phyloP scores from a whole-genome alignment of 2,329 filamentous ascomycete genomes.

The Xylaria sp. region DNA sequence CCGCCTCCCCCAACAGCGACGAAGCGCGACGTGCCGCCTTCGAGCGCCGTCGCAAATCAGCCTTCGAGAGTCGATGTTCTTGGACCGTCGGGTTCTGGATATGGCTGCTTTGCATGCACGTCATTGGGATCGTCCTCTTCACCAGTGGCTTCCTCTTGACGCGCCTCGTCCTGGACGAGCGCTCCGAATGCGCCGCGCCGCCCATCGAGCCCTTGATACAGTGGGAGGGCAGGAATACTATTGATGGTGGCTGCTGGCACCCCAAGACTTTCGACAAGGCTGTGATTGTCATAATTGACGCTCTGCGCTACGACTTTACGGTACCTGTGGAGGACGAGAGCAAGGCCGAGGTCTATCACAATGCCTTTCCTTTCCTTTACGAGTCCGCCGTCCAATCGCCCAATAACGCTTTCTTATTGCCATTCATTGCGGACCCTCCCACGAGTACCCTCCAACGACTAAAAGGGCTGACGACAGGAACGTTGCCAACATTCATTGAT shows the following conservation, averaged over 20 bases:
- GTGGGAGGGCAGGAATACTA: constrained; percentile 56
- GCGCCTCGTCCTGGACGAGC: constrained; percentile 80
- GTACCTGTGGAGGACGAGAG: constrained; percentile 73
- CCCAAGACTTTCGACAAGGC: constrained; percentile 93
- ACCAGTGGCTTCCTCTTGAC: constrained; percentile 95
- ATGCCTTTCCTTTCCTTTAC: constrained; percentile 87
- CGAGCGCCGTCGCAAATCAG: constrained; percentile 59
- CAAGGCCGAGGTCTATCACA: constrained; percentile 76
- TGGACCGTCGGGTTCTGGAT: constrained; percentile 75
- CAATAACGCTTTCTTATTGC: constrained; percentile 85
- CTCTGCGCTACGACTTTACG: constrained; percentile 95
- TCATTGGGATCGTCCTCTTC: constrained; percentile 87
- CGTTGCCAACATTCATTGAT: constrained; percentile 93
- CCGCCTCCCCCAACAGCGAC: constrained; percentile 49
- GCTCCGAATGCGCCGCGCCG: constrained; percentile 74
- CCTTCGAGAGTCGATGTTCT: constrained; percentile 63
- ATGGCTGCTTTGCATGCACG: constrained; percentile 78
- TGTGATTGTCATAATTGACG: constrained; percentile 90
- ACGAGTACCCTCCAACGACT: constrained; percentile 92
- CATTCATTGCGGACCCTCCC: constrained; percentile 96
- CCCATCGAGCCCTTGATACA: constrained; percentile 67
- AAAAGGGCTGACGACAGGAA: constrained; percentile 95
- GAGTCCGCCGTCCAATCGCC: constrained; percentile 80
- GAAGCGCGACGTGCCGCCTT: constrained; percentile 59
- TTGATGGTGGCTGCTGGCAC: constrained; percentile 88